phyloP scores from a whole-genome alignment of 2,329 filamentous ascomycete species.

The Fusarium sp. region DNA sequence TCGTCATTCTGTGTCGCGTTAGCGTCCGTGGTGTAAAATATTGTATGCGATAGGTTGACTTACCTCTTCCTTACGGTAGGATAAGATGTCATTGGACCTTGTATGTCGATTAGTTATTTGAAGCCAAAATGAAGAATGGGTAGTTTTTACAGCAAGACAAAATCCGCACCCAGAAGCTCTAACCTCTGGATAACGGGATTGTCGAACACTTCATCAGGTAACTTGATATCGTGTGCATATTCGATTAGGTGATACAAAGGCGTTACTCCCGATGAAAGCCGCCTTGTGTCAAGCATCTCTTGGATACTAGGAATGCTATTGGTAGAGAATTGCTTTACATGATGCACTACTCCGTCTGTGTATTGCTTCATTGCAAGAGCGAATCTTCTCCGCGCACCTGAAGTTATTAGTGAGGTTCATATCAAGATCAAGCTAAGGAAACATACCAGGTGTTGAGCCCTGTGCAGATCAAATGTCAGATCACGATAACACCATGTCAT shows the following conservation, averaged over 20 bases:
- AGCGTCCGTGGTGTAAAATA: neutral
- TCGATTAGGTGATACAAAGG: conserved; percentile 12
- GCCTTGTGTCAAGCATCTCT: neutral
- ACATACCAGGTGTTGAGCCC: neutral
- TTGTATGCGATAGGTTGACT: fast-evolving
- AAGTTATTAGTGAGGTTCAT: neutral
- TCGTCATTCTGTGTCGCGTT: neutral
- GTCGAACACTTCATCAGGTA: neutral
- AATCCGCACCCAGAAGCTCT: conserved; percentile 7
- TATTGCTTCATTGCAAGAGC: conserved; percentile 11
- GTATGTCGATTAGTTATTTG: fast-evolving
- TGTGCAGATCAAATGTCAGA: neutral
- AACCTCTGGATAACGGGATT: neutral
- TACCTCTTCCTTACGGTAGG: conserved; percentile 13
- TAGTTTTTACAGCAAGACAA: neutral
- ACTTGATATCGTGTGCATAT: conserved; percentile 1
- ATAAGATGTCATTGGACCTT: conserved; percentile 10
- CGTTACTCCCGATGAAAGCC: conserved; percentile 1
- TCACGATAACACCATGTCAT: fast-evolving
- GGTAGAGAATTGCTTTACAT: conserved; percentile 7
- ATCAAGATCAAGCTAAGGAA: fast-evolving
- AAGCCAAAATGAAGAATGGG: fast-evolving
- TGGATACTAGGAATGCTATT: neutral
- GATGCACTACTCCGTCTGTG: conserved; percentile 15
- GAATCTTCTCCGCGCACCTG: neutral